These are phyloP conservation scores for Paramecium bursaria DNA, from an alignment of 73 alveolate genomes.

Conservation along the genomic window DNA sequence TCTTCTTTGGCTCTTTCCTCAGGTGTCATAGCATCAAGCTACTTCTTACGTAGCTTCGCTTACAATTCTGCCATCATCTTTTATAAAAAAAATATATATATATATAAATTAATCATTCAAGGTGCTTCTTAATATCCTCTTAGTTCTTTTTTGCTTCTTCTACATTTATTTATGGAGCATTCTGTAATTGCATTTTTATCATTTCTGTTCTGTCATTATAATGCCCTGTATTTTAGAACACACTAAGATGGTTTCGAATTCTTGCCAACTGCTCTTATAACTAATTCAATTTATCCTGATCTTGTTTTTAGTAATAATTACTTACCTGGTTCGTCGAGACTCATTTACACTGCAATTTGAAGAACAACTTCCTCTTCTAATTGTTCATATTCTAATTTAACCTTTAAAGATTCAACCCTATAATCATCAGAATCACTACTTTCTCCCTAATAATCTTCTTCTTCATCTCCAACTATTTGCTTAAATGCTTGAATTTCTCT, in stretches of 20 bases:
- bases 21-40: slow-evolving; percentile 23
- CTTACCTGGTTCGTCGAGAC: slow-evolving; percentile 12
- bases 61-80: slow-evolving; percentile 56
- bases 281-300: not conserved
- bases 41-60: slow-evolving; percentile 7
- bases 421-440: not conserved
- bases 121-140: not conserved
- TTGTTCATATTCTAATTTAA: slow-evolving; percentile 46
- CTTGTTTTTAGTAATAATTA: not conserved
- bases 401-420: not conserved
- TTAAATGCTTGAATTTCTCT: slow-evolving; percentile 42
- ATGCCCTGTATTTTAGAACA: not conserved
- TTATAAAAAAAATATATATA: slow-evolving; percentile 12
- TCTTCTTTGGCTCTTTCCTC: slow-evolving; percentile 27
- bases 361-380: not conserved
- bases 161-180: not conserved
- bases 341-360: not conserved
- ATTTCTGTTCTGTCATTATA: slow-evolving; percentile 17
- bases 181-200: not conserved
- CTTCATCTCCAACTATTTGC: slow-evolving; percentile 41
- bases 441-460: slow-evolving; percentile 19
- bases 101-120: not conserved
- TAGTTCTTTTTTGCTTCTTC: not conserved
- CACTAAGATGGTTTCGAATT: not conserved
- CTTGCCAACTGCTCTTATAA: not conserved